Evolutionary conservation across 2,329 filamentous ascomycete species (phyloP).

Genomic region (Nannizziopsis barbatae): DNA sequence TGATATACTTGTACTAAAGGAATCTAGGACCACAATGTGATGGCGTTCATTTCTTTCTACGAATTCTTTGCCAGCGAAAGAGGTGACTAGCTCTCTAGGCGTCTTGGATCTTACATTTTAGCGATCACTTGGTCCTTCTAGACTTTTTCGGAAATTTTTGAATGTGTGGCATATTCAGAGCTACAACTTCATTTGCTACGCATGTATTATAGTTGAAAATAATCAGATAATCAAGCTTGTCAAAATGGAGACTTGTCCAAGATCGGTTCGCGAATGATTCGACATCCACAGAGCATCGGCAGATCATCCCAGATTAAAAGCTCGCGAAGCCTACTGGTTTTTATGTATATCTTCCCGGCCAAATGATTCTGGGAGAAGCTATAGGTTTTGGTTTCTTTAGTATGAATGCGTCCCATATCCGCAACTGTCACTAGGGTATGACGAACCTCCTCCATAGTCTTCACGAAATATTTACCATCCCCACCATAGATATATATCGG

Average conservation of each 20-base stretch:
- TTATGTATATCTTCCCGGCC: slow-evolving; percentile 47
- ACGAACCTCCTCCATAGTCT: slow-evolving; percentile 32
- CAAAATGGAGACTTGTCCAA: not conserved
- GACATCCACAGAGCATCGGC: not conserved
- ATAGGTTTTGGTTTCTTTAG: not conserved
- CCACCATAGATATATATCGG: slow-evolving; percentile 91
- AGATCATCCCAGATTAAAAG: not conserved
- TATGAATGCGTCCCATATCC: too few relatives aligned
- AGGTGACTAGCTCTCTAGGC: not conserved
- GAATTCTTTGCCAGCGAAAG: too few relatives aligned
- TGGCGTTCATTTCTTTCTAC: not conserved
- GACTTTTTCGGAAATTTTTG: not conserved
- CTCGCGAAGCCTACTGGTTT: not conserved
- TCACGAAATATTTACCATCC: slow-evolving; percentile 49
- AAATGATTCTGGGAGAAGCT: slow-evolving; percentile 60
- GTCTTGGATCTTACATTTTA: not conserved
- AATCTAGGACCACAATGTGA: slow-evolving; percentile 6
- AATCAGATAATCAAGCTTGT: too few relatives aligned
- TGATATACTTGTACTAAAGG: slow-evolving; percentile 2
- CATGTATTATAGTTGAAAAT: too few relatives aligned
- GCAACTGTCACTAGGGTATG: too few relatives aligned
- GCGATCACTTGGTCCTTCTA: not conserved
- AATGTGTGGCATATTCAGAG: too few relatives aligned
- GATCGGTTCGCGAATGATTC: not conserved
- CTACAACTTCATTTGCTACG: too few relatives aligned